Evolutionary conservation across 768 basidiomycete genomes (phyloP), one percentile per base, ranked within the genome.

Genomic region (Russula griseocarnosa): DNA sequence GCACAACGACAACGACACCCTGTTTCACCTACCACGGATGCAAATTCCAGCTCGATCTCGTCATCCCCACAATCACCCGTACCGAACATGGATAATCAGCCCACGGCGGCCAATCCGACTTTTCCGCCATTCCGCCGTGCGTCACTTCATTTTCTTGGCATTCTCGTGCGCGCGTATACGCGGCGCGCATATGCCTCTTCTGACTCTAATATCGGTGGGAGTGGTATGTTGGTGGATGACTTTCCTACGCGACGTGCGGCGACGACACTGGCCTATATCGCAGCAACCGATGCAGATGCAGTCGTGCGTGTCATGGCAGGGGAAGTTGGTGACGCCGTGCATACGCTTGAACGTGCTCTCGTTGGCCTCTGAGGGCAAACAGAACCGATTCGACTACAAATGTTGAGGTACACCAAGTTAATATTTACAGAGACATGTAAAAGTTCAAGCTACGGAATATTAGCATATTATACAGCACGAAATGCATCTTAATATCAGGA

Each of bases 101-200:
- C 90, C 11, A 82, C 83, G 0, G 78, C 82, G 0, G 75, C 75
- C 3, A 77, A 86, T 68, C 66, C 88, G 0, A 91, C 86, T 71
- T 80, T 90, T 54, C 91, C 95, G 1, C 81, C 91, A 1, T 77
- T 98, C 4, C 83, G 95, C 36, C 87, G 96, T 47, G 87, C 92
- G 1, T 93, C 91, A 0, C 71, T 97, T n/a, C 86, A 94, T 69
- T 88, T 97, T 72, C 78, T 96, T 49, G 79, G 85, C 0, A 71
- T 87, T 10, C 76, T 94, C 36, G 73, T 93, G n/a, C 80, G 82
- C n/a, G 81, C 86, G 47, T 77, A 79, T 20, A 84, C 79, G 0
- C 74, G 74, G n/a, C 76, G 81, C 10, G 70, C 79, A 13, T 83
- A 88, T 63, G 16, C 28, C 5, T 40, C 34, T 14, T 54, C 63